Evolutionary conservation across 1,284 basidiomycete genomes (phyloP), one percentile per base, ranked within the genome.

Genomic region (Cutaneotrichosporon sp.): DNA sequence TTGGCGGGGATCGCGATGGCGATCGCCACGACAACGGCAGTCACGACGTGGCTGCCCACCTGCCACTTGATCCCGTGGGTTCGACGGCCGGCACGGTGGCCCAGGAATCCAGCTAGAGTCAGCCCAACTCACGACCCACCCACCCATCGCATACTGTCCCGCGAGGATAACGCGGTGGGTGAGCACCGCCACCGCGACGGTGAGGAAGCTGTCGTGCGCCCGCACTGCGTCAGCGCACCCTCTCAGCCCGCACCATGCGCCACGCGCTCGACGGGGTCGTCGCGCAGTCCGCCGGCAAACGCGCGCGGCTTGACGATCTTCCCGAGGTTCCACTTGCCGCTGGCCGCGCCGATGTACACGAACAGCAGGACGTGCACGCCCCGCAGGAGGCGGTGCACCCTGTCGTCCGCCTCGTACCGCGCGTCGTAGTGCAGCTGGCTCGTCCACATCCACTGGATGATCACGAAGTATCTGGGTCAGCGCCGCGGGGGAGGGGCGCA

Each of bases 371-470:
- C 65, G 60, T 75, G 72, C 2, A 69, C 29, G 2, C 60, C 59
- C 54, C 73, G 72, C 31, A 58, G 43, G 16, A 67, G 24, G 0
- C 70, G 64, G 58, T 75, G 72, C 20, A 60, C 65, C 7, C 53
- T 57, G 52, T 75, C 73, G 22, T 71, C 67, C 16, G 67, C 67
- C 45, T 70, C 66, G 45, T 59, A 72, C 6, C 68, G 69, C 9
- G 69, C 61, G 51, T 73, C 72, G 42, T 73, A 75, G 57, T 67
- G 67, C 1, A 66, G 54, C 54, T 74, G 72, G 4, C 69, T 59
- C 18, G 63, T 60, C 72, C 72, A 74, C 14, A 72, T 58, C 69
- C 69, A 72, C 14, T 54, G 43, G 10, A 74, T 49, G 27, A 72
- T 61, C 20, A 58, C 52, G 60, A 66, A 74, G 55, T 73, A 71